Evolutionary conservation across 2,329 filamentous ascomycete genomes (phyloP).

Genomic region (Curvularia spicifera): DNA sequence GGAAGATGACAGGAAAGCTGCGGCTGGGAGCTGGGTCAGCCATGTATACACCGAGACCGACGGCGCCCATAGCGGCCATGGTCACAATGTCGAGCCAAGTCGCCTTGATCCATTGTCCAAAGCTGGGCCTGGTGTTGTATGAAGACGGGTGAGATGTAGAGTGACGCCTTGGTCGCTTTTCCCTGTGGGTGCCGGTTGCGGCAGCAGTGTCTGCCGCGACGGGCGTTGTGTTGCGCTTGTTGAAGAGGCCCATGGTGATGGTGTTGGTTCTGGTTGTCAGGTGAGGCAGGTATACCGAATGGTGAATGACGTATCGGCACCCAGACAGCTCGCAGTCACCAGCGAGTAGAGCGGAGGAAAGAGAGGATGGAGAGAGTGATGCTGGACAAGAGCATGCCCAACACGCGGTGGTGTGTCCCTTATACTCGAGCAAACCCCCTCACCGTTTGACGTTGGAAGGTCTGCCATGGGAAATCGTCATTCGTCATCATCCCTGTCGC

Average conservation of each 20-base stretch:
- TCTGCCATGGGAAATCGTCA: background rate
- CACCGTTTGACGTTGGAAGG: background rate
- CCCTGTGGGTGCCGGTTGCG: slow-evolving; percentile 39
- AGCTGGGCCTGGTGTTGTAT: slow-evolving; percentile 57
- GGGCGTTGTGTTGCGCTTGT: slow-evolving; percentile 41
- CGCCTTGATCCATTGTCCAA: slow-evolving; percentile 73
- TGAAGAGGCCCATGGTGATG: slow-evolving; percentile 49
- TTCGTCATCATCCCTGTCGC: background rate
- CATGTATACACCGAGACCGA: slow-evolving; percentile 72
- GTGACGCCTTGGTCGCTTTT: slow-evolving; percentile 28
- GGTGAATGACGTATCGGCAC: background rate
- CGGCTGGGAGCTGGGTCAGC: slow-evolving; percentile 69
- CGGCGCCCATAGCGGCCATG: slow-evolving; percentile 68
- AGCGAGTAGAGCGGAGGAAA: background rate
- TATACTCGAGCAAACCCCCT: slow-evolving; percentile 3
- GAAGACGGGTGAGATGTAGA: slow-evolving; percentile 25
- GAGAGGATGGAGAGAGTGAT: background rate
- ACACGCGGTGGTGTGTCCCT: background rate
- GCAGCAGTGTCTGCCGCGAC: slow-evolving; percentile 46
- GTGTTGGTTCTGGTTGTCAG: slow-evolving; percentile 4
- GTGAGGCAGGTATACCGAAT: slow-evolving; percentile 5
- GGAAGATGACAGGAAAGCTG: slow-evolving; percentile 70
- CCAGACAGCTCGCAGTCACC: background rate
- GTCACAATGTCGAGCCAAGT: slow-evolving; percentile 72
- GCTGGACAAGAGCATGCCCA: background rate